These are phyloP conservation scores for Liriodendron chinense DNA, from an alignment of 164 flowering plant genomes.

Conservation along the genomic window DNA sequence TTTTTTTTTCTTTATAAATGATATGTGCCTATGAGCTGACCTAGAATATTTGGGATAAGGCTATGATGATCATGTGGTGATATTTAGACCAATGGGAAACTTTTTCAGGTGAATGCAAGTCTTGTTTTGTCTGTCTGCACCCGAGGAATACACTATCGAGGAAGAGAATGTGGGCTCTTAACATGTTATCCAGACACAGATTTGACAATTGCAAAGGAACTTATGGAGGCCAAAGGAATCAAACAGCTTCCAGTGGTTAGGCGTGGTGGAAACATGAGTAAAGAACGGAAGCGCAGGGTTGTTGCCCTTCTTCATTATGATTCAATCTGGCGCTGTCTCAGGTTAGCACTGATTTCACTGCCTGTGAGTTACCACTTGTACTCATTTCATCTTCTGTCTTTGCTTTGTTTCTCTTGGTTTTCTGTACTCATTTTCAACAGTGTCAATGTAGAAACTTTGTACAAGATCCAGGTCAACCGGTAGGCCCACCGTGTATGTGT, in stretches of 20 bases:
- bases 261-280: constrained; percentile 46
- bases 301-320: constrained; percentile 78
- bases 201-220: constrained; percentile 73
- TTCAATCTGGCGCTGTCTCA: constrained; percentile 64
- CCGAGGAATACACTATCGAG: constrained; percentile 72
- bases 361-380: no score
- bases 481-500: no score
- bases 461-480: no score
- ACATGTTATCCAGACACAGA: constrained; percentile 92
- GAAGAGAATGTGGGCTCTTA: constrained; percentile 69
- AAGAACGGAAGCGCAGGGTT: constrained; percentile 57
- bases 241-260: constrained; percentile 90
- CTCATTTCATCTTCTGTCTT: not conserved
- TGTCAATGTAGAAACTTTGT: no score
- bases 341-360: constrained; percentile 39
- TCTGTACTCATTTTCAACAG: no score
- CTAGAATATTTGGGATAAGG: not conserved
- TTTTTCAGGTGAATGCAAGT: constrained; percentile 51
- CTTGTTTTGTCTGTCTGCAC: constrained; percentile 78
- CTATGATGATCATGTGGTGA: not conserved
- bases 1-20: not conserved
- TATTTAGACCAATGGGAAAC: not conserved
- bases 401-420: not conserved
- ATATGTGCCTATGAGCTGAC: not conserved
- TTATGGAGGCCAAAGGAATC: constrained; percentile 96